Evolutionary conservation across 1,284 basidiomycete genomes (phyloP).

Genomic region (Kwoniella shivajii): DNA sequence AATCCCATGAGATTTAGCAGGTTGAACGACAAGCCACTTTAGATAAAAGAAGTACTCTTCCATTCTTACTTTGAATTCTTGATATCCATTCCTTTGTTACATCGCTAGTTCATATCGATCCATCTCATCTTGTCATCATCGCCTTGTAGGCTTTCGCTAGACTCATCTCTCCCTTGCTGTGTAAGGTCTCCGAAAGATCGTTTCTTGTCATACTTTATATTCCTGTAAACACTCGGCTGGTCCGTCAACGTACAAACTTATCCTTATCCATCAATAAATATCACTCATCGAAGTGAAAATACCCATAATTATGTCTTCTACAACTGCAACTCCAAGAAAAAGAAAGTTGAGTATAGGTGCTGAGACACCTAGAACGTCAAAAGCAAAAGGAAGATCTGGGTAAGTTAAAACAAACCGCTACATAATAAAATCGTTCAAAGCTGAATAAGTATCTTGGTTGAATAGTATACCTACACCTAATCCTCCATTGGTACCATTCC

Average conservation of each 20-base stretch:
- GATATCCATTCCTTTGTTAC: neutral
- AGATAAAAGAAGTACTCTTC: neutral
- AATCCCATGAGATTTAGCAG: neutral
- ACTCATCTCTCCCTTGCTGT: constrained; percentile 7
- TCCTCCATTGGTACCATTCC: constrained; percentile 42
- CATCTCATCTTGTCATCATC: neutral
- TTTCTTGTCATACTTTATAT: neutral
- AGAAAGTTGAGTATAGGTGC: constrained; percentile 24
- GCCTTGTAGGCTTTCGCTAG: neutral
- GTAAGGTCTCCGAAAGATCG: neutral
- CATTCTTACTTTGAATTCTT: constrained; percentile 9
- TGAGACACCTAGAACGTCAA: constrained; percentile 15
- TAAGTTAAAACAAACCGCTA: constrained; percentile 13
- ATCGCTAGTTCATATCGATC: neutral
- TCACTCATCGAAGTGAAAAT: neutral
- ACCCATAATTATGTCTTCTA: constrained; percentile 8
- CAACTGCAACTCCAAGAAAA: constrained; percentile 32
- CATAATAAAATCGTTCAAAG: neutral
- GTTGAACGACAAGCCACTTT: constrained; percentile 6
- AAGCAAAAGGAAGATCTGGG: constrained; percentile 20
- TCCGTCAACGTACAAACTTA: constrained; percentile 3
- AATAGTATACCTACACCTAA: constrained; percentile 36
- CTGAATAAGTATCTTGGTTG: constrained; percentile 2
- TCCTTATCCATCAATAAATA: neutral
- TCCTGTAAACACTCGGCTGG: constrained; percentile 1